phyloP scores from a whole-genome alignment of 2,329 filamentous ascomycete species.

The Pyrenophora tritici-repentis region DNA sequence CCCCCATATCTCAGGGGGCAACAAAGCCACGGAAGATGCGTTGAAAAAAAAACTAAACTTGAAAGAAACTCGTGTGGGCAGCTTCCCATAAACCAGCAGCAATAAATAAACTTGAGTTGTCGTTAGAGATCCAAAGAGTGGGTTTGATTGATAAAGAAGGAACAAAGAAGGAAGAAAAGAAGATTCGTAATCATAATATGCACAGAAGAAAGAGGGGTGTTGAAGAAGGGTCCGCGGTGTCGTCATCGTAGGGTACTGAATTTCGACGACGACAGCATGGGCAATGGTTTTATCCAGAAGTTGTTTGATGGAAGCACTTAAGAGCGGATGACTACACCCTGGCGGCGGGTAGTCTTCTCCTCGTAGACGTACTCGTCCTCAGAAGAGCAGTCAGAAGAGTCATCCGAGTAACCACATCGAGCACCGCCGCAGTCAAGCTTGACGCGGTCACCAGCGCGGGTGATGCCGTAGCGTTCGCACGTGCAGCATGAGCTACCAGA shows the following conservation, averaged over 20 bases:
- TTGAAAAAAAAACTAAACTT: too few relatives aligned
- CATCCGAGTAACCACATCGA: slow-evolving; percentile 81
- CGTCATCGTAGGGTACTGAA: neutral
- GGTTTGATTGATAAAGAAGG: slow-evolving; percentile 7
- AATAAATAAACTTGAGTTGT: slow-evolving; percentile 11
- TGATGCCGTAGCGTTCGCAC: slow-evolving; percentile 96
- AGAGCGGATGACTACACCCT: slow-evolving; percentile 52
- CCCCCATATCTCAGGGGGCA: neutral
- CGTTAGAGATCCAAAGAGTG: neutral
- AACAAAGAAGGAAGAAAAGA: slow-evolving; percentile 17
- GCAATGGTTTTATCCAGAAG: slow-evolving; percentile 7
- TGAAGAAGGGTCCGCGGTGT: slow-evolving; percentile 1
- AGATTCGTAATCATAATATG: slow-evolving; percentile 37
- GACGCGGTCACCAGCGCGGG: slow-evolving; percentile 87
- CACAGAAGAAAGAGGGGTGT: slow-evolving; percentile 29
- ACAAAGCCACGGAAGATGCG: too few relatives aligned
- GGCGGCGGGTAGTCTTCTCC: slow-evolving; percentile 54
- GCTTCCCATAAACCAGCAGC: slow-evolving; percentile 25
- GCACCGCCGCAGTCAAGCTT: slow-evolving; percentile 93
- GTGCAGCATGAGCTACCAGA: slow-evolving; percentile 69
- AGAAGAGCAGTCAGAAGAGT: slow-evolving; percentile 71
- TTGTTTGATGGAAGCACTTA: slow-evolving; percentile 18
- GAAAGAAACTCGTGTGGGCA: slow-evolving; percentile 2
- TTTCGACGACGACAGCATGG: neutral
- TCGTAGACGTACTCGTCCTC: slow-evolving; percentile 65